Evolutionary conservation across 768 basidiomycete genomes (phyloP).

Genomic region (Pulveroboletus frians): DNA sequence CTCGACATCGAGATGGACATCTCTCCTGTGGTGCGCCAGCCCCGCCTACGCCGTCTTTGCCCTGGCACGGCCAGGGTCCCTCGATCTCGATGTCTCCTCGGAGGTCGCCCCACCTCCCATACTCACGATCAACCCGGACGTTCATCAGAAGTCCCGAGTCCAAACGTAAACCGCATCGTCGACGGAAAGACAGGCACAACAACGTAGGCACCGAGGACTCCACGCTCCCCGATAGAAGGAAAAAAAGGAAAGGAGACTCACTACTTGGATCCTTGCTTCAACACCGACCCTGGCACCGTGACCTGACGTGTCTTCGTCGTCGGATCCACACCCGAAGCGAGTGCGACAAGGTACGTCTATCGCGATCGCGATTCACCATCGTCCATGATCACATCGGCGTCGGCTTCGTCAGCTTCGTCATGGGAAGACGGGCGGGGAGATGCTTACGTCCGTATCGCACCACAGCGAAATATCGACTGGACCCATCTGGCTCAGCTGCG

Average conservation of each 20-base stretch:
- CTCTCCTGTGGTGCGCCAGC: slow-evolving; percentile 5
- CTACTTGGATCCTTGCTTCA: slow-evolving; percentile 29
- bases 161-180: neutral
- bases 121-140: slow-evolving; percentile 12
- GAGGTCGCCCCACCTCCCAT: neutral
- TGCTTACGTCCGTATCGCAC: slow-evolving; percentile 36
- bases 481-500: slow-evolving; percentile 40
- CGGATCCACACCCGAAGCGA: slow-evolving; percentile 44
- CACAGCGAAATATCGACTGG: slow-evolving; percentile 44
- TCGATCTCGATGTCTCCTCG: slow-evolving; percentile 19
- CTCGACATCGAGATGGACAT: slow-evolving; percentile 1
- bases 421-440: neutral
- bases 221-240: neutral
- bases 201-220: slow-evolving; percentile 1
- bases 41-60: neutral
- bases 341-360: slow-evolving; percentile 35
- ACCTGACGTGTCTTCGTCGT: slow-evolving; percentile 18
- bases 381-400: neutral
- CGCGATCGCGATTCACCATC: slow-evolving; percentile 3
- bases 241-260: slow-evolving; percentile 13
- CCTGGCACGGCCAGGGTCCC: neutral
- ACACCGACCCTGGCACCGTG: slow-evolving; percentile 27
- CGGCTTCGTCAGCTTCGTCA: slow-evolving; percentile 2
- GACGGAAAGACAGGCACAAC: neutral
- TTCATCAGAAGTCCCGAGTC: neutral